A percentile compares a stretch with the other conserved stretches of the same genome.
Conservation (phyloP, 1,284 basidiomycete species). For the Puccinia hordei region DNA sequence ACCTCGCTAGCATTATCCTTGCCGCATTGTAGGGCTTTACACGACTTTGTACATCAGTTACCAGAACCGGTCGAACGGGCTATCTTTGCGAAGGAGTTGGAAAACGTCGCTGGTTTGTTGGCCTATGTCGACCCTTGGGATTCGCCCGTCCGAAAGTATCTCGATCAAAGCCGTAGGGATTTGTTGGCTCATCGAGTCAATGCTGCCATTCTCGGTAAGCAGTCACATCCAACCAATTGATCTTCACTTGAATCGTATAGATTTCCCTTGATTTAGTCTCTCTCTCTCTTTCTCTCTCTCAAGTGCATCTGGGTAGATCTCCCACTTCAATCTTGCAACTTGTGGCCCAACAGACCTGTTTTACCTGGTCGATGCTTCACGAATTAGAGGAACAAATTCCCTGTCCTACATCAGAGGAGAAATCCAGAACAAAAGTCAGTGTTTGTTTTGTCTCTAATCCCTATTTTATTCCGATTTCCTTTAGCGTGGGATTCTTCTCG, state of each 20-base stretch:
- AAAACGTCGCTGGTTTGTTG: slow-evolving; percentile 72
- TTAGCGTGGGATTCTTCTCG: not conserved
- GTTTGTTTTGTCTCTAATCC: not conserved
- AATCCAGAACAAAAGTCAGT: slow-evolving; percentile 46
- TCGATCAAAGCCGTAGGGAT: slow-evolving; percentile 72
- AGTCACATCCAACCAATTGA: not conserved
- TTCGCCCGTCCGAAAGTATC: slow-evolving; percentile 70
- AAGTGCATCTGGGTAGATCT: slow-evolving; percentile 53
- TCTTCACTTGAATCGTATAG: not conserved
- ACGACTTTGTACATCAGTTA: slow-evolving; percentile 66
- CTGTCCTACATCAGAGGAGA: slow-evolving; percentile 46
- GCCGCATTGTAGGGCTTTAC: slow-evolving; percentile 64
- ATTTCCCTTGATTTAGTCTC: not conserved
- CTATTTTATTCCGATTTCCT: not conserved
- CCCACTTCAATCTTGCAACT: slow-evolving; percentile 53
- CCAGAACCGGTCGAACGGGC: slow-evolving; percentile 64
- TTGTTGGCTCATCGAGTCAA: slow-evolving; percentile 82
- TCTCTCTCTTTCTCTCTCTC: not conserved
- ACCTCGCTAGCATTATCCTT: slow-evolving; percentile 54
- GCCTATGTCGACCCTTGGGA: slow-evolving; percentile 74
- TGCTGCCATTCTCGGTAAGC: slow-evolving; percentile 75
- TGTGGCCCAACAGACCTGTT: slow-evolving; percentile 53
- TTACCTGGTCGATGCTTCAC: slow-evolving; percentile 53
- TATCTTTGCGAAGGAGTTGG: slow-evolving; percentile 70
- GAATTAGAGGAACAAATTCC: slow-evolving; percentile 54